Evolutionary conservation across 495 filamentous ascomycete genomes (phyloP), one percentile per base, ranked within the genome.

Genomic region (Hyaloscypha hepaticicola): DNA sequence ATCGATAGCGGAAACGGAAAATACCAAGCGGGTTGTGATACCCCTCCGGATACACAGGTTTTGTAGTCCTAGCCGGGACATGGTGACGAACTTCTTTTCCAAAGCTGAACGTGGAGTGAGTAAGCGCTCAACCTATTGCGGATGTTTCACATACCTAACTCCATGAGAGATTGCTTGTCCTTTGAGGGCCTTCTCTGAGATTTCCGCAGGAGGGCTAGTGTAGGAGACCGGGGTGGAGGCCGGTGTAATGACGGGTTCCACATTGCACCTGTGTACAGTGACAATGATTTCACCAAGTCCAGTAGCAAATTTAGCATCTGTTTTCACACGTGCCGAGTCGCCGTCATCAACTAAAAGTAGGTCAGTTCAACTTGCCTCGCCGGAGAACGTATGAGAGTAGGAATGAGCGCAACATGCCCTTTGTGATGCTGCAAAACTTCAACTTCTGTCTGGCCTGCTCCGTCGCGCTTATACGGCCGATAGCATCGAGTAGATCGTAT

Each of bases 151-250:
- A 63, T 63, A 77, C 72, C 51, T 51, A 5, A 71, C 70, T 2
- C 72, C 71, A 58, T 76, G 74, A 16, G 76, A 78, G 14, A 76
- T 60, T 4, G 71, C 70, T 62, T 67, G 62, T 6, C 76, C 74
- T 28, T 76, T 77, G 0, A 78, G 60, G 7, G 75, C 69, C 55
- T 77, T 76, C 49, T 78, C 75, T 1, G 75, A 60, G 11, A 77
- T 59, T 50, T 76, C 73, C 4, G 58, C 50, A 7, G 68, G 63
- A n/a, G 60, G 55, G 7, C 61, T 16, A 16, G 29, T 6, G 19
- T 38, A 5, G 12, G 25, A 16, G 11, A 16, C 1, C 5, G 33
- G n/a, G 27, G 24, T 16, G 1, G 5, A 28, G 0, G 5, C 22
- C 64, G 58, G 16, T 28, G 5, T 5, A 6, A 6, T 6, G 5